These are phyloP conservation scores for Rhododendron ovatum DNA, from an alignment of 148 eudicot genomes.

Conservation along the genomic window DNA sequence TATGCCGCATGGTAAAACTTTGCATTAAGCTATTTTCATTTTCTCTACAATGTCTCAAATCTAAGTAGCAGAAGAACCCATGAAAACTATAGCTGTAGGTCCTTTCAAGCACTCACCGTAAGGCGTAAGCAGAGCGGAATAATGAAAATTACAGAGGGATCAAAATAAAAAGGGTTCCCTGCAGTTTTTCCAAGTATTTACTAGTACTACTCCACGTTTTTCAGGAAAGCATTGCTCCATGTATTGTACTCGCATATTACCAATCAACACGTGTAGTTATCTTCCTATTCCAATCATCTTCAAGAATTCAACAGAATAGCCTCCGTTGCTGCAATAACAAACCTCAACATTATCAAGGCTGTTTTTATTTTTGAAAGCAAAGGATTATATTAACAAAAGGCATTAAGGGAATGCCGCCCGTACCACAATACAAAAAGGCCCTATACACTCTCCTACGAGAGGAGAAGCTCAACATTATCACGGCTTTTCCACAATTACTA, in stretches of 20 bases:
- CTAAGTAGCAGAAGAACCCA: background rate
- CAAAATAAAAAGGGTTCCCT: background rate
- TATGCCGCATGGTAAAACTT: constrained; percentile 14
- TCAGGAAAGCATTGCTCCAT: background rate
- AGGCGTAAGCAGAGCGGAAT: background rate
- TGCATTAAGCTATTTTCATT: constrained; percentile 6
- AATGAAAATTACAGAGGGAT: background rate
- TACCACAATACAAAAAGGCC: too few relatives aligned
- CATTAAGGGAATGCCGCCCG: too few relatives aligned
- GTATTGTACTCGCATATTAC: background rate
- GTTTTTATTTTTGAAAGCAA: too few relatives aligned
- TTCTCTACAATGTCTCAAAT: constrained; percentile 13
- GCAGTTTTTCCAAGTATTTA: background rate
- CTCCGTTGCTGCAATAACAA: constrained; percentile 38
- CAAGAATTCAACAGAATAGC: constrained; percentile 28
- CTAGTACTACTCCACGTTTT: background rate
- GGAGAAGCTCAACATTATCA: background rate
- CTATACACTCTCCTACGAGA: too few relatives aligned
- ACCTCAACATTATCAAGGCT: background rate
- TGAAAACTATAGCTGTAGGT: background rate
- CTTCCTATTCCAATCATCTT: background rate
- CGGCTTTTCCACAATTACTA: background rate
- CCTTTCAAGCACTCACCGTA: constrained; percentile 3
- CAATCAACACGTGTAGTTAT: background rate
- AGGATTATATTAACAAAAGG: too few relatives aligned